Evolutionary conservation across 2,329 filamentous ascomycete species (phyloP).

Genomic region (Verticillium isaacii): DNA sequence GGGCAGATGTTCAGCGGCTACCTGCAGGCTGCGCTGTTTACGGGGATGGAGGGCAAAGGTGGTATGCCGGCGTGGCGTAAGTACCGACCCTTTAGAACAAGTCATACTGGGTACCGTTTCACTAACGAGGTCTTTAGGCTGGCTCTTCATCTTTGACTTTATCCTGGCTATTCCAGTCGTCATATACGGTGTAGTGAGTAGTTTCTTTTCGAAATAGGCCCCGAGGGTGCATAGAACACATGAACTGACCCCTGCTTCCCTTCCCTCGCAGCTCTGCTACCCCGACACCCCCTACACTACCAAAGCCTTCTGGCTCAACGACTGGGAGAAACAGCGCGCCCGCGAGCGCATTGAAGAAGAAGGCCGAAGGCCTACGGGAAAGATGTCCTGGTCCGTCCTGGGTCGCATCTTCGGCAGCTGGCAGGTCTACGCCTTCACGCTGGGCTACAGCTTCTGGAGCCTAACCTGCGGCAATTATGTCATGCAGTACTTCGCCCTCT

Average conservation of each 20-base stretch:
- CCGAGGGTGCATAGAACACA: neutral
- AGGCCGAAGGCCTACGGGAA: conserved; percentile 29
- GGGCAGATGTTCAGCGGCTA: conserved; percentile 32
- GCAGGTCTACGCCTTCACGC: conserved; percentile 38
- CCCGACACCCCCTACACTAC: conserved; percentile 39
- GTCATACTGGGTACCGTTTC: too few relatives aligned
- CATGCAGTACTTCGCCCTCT: conserved; percentile 35
- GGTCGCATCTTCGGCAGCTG: conserved; percentile 32
- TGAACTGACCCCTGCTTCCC: neutral
- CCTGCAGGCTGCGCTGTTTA: conserved; percentile 26
- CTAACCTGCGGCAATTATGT: conserved; percentile 32
- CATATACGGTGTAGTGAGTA: conserved; percentile 22
- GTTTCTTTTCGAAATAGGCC: neutral
- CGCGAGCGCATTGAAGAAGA: conserved; percentile 62
- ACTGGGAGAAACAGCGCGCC: conserved; percentile 59
- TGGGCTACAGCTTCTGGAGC: conserved; percentile 32
- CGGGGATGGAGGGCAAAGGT: conserved; percentile 26
- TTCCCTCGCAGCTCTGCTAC: conserved; percentile 16
- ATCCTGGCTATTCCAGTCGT: conserved; percentile 31
- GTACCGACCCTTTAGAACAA: too few relatives aligned
- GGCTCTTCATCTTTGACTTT: conserved; percentile 34
- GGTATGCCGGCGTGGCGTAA: conserved; percentile 25
- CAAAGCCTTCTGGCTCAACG: conserved; percentile 35
- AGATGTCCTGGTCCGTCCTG: conserved; percentile 29
- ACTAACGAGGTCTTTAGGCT: conserved; percentile 11